Evolutionary conservation across 2,329 filamentous ascomycete species (phyloP).

Genomic region (Aspergillus arachidicola): DNA sequence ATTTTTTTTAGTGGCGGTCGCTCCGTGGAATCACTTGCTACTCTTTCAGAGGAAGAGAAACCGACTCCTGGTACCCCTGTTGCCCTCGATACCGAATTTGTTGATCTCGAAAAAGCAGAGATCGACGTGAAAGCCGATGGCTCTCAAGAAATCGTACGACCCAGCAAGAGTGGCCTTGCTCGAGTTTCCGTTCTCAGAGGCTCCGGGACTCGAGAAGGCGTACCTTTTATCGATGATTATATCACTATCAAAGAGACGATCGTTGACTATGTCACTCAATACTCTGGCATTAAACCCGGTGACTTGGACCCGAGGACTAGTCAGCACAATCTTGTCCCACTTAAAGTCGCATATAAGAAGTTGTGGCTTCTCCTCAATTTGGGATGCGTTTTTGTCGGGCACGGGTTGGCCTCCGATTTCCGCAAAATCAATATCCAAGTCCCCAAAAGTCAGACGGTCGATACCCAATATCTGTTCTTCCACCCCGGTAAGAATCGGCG

Average conservation of each 20-base stretch:
- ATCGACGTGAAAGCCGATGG: conserved; percentile 96
- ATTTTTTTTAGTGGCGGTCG: conserved; percentile 33
- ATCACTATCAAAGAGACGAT: conserved; percentile 88
- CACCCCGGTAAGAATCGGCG: conserved; percentile 80
- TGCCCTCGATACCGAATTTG: conserved; percentile 95
- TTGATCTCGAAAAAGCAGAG: conserved; percentile 87
- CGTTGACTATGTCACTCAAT: conserved; percentile 92
- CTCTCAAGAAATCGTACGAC: conserved; percentile 85
- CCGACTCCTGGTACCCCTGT: conserved; percentile 74
- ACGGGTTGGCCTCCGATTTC: conserved; percentile 93
- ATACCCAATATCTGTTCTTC: conserved; percentile 91
- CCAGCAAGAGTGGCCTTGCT: conserved; percentile 88
- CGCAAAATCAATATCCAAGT: conserved; percentile 98
- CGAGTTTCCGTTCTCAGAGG: conserved; percentile 88
- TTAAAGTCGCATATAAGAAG: conserved; percentile 96
- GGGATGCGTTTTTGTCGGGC: conserved; percentile 90
- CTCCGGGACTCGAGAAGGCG: conserved; percentile 71
- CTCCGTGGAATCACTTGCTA: conserved; percentile 41
- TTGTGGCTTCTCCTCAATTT: conserved; percentile 95
- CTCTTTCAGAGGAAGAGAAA: conserved; percentile 58
- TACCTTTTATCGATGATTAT: conserved; percentile 96
- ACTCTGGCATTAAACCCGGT: conserved; percentile 83
- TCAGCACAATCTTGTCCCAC: conserved; percentile 77
- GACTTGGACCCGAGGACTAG: conserved; percentile 81
- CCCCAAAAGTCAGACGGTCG: conserved; percentile 84